Evolutionary conservation across 129 eudicot species (phyloP), one percentile per base, ranked within the genome.

Genomic region (Artemisia annua): DNA sequence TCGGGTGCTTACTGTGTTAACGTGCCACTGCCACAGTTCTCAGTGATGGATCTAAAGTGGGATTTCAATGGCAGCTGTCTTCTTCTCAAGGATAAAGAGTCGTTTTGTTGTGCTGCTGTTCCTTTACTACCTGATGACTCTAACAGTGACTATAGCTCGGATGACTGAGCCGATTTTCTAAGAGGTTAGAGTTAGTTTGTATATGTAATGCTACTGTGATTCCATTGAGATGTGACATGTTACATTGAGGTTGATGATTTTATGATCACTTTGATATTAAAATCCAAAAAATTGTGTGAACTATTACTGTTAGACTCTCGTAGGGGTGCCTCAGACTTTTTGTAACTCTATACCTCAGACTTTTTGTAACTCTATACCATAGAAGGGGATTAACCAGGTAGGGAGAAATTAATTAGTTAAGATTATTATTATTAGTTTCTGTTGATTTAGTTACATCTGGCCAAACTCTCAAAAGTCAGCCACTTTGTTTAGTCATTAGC

Each of bases 1-100:
- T 84, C 97, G 3, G 96, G 97, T 67, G 97, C 98, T 32, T 94
- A 81, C 64, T 94, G 98, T 75, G 87, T 94, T n/a, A 86, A 80
- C n/a, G 92, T 90, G 7, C 98, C 98, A 3, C 76, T 94, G 54
- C 92, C 93, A 7, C 86, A 86, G 56, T 90, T 94, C 63, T 74
- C 81, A 3, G 95, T 86, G 3, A 65, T 81, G 65, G 98, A 94
- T 82, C 67, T 94, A 69, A 94, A 90, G 76, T 94, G 98, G 98
- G 90, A 85, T 78, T 81, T 86, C 4, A 78, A 81, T 35, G 98
- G 98, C 61, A 87, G 96, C 79, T 90, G 89, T 77, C 91, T 94
- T 75, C 84, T 94, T 24, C 83, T 88, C 10, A 90, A 86, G 71
- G 98, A 94, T 80, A 94, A 90, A 80, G 98, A 94, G n/a, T 73